Conservation (phyloP, 169 alveolate genomes). For the Plasmodium gonderi region DNA sequence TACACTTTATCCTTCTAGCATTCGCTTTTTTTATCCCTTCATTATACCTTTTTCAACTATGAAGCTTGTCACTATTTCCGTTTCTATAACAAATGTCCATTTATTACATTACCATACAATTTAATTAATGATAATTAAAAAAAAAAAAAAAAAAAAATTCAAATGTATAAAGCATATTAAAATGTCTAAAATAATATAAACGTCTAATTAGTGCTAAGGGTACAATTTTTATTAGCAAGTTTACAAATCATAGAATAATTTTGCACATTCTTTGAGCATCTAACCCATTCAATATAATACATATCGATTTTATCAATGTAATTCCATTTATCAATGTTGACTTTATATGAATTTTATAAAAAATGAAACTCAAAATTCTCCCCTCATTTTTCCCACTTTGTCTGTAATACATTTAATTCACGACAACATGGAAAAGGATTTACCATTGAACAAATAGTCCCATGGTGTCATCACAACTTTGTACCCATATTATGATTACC, state of each 20-base stretch:
- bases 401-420: not conserved
- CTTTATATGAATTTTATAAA: not conserved
- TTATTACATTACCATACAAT: not conserved
- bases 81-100: not conserved
- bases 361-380: not conserved
- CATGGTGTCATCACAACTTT: not conserved
- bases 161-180: not conserved
- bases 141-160: too few species aligned
- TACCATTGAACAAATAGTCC: not conserved
- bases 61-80: not conserved
- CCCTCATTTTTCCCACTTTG: not conserved
- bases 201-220: not conserved
- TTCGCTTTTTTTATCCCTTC: not conserved
- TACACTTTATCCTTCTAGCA: not conserved
- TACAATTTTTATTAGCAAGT: not conserved
- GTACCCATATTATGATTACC: not conserved
- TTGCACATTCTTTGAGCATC: not conserved
- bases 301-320: not conserved
- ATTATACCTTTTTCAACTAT: not conserved
- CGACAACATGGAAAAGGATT: not conserved
- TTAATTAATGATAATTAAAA: not conserved
- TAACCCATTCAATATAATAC: not conserved
- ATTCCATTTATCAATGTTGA: not conserved
- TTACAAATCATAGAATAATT: not conserved
- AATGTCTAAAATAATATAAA: not conserved